A percentile compares a stretch with the other conserved stretches of the same genome.
Evolutionary conservation across 1,139 yeast genomes (phyloP).

Genomic region (Sporopachydermia cereana): DNA sequence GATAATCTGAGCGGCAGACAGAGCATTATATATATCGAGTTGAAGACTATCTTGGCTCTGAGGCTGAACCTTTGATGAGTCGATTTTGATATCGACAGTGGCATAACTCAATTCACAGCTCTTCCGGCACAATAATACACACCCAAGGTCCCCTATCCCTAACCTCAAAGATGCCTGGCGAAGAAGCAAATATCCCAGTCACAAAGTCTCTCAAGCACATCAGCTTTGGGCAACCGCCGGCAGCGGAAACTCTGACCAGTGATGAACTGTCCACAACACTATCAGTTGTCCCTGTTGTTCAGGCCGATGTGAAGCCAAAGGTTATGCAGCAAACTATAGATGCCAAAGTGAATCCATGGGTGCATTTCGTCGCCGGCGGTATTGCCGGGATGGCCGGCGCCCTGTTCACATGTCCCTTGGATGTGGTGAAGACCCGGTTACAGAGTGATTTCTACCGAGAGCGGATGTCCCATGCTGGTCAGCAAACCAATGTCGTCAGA

Average conservation of each 20-base stretch:
- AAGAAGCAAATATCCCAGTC: neutral
- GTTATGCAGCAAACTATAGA: constrained; percentile 1
- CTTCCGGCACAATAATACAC: no score
- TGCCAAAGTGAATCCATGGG: constrained; percentile 62
- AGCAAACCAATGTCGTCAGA: constrained; percentile 23
- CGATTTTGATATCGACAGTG: no score
- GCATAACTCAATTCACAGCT: no score
- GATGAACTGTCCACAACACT: neutral
- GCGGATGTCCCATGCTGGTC: constrained; percentile 25
- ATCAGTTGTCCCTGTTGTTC: constrained; percentile 1
- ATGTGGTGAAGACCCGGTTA: constrained; percentile 89
- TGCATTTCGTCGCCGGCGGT: constrained; percentile 99
- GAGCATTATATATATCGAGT: no score
- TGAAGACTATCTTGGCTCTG: no score
- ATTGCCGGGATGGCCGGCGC: constrained; percentile 98
- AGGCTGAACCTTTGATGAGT: no score
- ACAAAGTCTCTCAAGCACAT: neutral
- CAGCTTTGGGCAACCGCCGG: neutral
- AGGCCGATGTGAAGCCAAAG: constrained; percentile 5
- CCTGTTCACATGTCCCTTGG: constrained; percentile 84
- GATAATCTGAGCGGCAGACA: no score
- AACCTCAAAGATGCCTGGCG: no score
- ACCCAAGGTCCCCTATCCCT: no score
- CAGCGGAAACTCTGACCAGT: constrained; percentile 2
- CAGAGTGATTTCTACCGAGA: constrained; percentile 68